Base-by-base conservation (phyloP, 2,329 filamentous ascomycete species). In the Aspergillus bombycis region DNA sequence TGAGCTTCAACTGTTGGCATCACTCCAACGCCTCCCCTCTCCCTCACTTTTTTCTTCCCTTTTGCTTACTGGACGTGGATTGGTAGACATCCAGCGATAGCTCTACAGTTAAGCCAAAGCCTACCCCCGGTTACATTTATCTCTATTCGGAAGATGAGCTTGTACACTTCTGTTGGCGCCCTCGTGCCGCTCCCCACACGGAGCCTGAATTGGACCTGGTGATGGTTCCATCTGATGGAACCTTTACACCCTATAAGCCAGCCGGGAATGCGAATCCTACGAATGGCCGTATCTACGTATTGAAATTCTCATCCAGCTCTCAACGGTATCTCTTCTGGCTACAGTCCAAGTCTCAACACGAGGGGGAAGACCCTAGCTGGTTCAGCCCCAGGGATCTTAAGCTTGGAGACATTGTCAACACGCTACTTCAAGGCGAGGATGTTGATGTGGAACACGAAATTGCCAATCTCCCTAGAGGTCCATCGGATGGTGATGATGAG, bases 131-230 rank as follows among this genome's bases (percentile, higher is more conserved):
- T 71, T 97, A 96, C 79, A 87, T 98, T 75, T 98, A 96, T 78
- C 89, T 98, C 60, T 97, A 95, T 80, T 86, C 86, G 58, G 94
- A 96, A 84, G 94, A 97, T 89, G 94, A 97, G 58, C 87, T 99
- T 65, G 85, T 96, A 65, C 94, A 97, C 82, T 97, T 99, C 82
- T 97, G 94, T 86, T 99, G 96, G 96, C 91, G 94, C 69, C 89
- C 92, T 73, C 90, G 95, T 69, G 86, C 84, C 69, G 86, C 88
- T 63, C 83, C 89, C 26, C 80, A 92, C 69, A 87, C 91, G 67
- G 82, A 91, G 63, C 90, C 94, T 62, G 91, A 95, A 65, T 82
- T 97, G 67, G 94, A 99, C 76, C 86, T 99, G 43, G 88, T 97
- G 72, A 97, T 97, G 92, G 89, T 99, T 58, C 94, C 95, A 26